Percentiles rank a stretch among this genome's conserved stretches.
These are phyloP conservation scores for Exophiala spinifera DNA, from an alignment of 2,329 filamentous ascomycete genomes.

Conservation along the genomic window DNA sequence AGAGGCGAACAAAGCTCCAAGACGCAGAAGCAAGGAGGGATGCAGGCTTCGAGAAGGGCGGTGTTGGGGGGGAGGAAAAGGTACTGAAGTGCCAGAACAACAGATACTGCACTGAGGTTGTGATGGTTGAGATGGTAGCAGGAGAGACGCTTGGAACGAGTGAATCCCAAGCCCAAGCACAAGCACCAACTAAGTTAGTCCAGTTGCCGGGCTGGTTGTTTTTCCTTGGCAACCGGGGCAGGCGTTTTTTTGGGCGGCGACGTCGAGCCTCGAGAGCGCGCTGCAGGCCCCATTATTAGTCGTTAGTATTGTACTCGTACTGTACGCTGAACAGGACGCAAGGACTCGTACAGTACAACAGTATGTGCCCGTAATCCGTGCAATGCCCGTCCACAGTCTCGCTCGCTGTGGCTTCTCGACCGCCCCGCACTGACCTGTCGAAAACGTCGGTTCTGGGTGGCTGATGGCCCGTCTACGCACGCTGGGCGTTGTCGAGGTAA, in stretches of 20 bases:
- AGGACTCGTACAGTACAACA: too few relatives aligned
- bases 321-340: too few relatives aligned
- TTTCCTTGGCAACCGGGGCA: constrained; percentile 24
- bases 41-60: neutral
- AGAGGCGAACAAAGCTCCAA: neutral
- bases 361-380: too few relatives aligned
- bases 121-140: constrained; percentile 1
- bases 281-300: too few relatives aligned
- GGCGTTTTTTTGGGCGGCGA: neutral
- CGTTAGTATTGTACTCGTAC: too few relatives aligned
- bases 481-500: neutral
- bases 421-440: neutral
- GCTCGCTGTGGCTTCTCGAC: neutral
- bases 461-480: too few relatives aligned
- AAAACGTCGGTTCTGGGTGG: neutral
- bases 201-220: constrained; percentile 15
- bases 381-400: too few relatives aligned
- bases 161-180: neutral
- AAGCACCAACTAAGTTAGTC: constrained; percentile 16
- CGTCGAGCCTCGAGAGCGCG: constrained; percentile 1
- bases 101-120: constrained; percentile 11
- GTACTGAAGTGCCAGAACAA: constrained; percentile 4
- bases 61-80: constrained; percentile 4
- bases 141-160: neutral
- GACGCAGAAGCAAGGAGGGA: too few relatives aligned